These are phyloP conservation scores for Scheffersomyces coipomensis DNA, from an alignment of 805 yeast genomes.

Conservation along the genomic window DNA sequence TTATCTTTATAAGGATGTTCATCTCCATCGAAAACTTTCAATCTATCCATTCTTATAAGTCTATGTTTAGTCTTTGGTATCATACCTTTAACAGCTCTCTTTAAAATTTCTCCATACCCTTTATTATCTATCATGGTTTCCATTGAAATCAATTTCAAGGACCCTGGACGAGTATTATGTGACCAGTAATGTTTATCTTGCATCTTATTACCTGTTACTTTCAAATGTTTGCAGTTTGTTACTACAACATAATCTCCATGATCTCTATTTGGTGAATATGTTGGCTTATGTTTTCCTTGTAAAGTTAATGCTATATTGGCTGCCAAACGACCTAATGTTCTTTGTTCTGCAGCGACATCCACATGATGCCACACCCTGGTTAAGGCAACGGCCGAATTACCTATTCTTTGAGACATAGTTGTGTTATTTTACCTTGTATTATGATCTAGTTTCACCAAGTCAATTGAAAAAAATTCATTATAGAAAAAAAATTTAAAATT, in stretches of 20 bases:
- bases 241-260: conserved; percentile 97
- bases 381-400: conserved; percentile 64
- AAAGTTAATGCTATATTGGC: conserved; percentile 81
- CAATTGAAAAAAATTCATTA: too few species aligned
- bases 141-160: conserved; percentile 81
- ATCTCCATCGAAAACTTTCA: conserved; percentile 84
- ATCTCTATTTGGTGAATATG: conserved; percentile 69
- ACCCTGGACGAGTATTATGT: conserved; percentile 89
- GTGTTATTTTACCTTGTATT: too few species aligned
- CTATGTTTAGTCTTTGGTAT: conserved; percentile 88
- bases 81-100: conserved; percentile 93
- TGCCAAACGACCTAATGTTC: conserved; percentile 92
- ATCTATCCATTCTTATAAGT: conserved; percentile 73
- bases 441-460: too few species aligned
- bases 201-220: conserved; percentile 83
- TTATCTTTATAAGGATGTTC: conserved; percentile 85
- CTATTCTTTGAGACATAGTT: conserved; percentile 34
- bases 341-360: conserved; percentile 77
- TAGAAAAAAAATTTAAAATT: too few species aligned
- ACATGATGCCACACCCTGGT: conserved; percentile 95
- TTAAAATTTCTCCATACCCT: conserved; percentile 85
- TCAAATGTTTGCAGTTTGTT: conserved; percentile 81
- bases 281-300: conserved; percentile 97
- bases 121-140: conserved; percentile 68
- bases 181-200: conserved; percentile 81